Conservation (phyloP, 345 rosid genomes). For the Linum usitatissimum region DNA sequence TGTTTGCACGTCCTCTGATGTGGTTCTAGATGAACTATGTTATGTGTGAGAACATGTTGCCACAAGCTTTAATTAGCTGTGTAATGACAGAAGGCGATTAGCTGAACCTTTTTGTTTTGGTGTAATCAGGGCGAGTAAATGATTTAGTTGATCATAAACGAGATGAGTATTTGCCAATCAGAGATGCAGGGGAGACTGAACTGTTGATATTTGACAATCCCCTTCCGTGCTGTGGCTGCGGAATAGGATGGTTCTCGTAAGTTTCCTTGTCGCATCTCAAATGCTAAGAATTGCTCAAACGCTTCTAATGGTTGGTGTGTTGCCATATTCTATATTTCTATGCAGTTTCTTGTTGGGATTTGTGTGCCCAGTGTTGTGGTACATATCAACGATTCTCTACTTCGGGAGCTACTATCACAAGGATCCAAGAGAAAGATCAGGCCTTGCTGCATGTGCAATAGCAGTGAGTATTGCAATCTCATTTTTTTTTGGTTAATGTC, state of each 20-base stretch:
- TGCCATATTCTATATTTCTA: slow-evolving; percentile 12
- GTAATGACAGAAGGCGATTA: neutral
- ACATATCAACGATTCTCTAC: slow-evolving; percentile 64
- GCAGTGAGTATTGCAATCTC: slow-evolving; percentile 45
- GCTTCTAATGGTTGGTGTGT: slow-evolving; percentile 5
- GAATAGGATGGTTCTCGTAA: slow-evolving; percentile 94
- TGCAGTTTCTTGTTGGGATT: slow-evolving; percentile 77
- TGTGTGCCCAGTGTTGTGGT: slow-evolving; percentile 69
- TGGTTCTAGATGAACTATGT: no score
- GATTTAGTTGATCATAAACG: slow-evolving; percentile 31
- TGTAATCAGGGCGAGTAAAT: slow-evolving; percentile 24
- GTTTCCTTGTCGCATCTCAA: slow-evolving; percentile 16
- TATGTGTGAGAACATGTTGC: no score
- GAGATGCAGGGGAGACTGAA: slow-evolving; percentile 37
- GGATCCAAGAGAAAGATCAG: slow-evolving; percentile 93
- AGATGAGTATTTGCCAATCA: slow-evolving; percentile 40
- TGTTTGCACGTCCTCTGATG: no score
- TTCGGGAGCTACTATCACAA: slow-evolving; percentile 66
- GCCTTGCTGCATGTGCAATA: slow-evolving; percentile 87
- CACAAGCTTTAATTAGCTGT: no score
- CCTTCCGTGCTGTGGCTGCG: slow-evolving; percentile 90
- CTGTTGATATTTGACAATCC: slow-evolving; percentile 69
- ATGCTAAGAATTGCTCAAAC: neutral
- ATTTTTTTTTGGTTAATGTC: no score
- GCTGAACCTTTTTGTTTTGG: slow-evolving; percentile 6